Base-by-base conservation (phyloP, 371 early-diverging fungal genomes). In the Mortierella sp. region DNA sequence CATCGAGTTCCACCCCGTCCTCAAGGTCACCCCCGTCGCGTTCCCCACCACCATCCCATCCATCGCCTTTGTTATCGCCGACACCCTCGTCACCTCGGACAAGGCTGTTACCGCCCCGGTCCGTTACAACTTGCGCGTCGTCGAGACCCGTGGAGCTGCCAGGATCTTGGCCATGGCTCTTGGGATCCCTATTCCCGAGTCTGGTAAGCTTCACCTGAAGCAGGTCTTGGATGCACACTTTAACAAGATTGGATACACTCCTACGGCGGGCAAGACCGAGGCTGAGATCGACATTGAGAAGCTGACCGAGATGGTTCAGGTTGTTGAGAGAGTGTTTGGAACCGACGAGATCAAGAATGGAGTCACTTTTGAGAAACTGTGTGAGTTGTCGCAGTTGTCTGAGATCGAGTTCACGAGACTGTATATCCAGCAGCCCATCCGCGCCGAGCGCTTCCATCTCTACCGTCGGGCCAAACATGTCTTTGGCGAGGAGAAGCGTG, bases 91-190 rank as follows among this genome's bases (percentile, higher is more conserved):
- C 5, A 93, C 92, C 1, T 92, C 97, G 29, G 96, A 99, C 83
- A 99, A 99, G 89, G 93, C 94, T 72, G 94, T 94, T 18, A 96
- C 97, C 21, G 98, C 96, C 12, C 97, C 97, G 21, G 92, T 91
- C 18, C 92, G 96, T 88, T 99, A 98, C 87, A 99, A 99, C 87
- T 90, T 98, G 29, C 95, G 99, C 56, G 99, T 98, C 0, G 97
- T 97, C n/a, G 99, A 99, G 88, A 96, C 96, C 21, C 94, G 95
- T 58, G 90, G 97, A 44, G 96, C 94, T 27, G 95, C 96, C n/a
- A 88, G 93, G 35, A 89, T 95, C 73, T 88, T 96, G 68, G 92
- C 95, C 74, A 83, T 88, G 56, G 81, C 87, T 5, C 89, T 96
- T 35, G 90, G 89, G 1, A 85, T 93, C 44, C 83, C 79, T 4